These are phyloP conservation scores for Linum tenue DNA, from an alignment of 345 rosid genomes.

Conservation along the genomic window DNA sequence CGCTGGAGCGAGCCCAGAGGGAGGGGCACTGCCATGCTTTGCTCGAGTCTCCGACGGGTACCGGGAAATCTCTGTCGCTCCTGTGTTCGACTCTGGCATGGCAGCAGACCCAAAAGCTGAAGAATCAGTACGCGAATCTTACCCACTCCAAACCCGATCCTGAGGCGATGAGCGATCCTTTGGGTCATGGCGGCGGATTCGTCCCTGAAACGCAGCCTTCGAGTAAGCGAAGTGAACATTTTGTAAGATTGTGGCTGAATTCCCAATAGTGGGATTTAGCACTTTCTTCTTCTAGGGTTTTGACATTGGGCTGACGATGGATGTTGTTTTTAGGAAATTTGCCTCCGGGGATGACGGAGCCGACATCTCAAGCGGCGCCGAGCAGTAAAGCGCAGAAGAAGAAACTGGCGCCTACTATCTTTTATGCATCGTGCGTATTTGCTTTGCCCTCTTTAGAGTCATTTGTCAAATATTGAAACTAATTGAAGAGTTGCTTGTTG, in stretches of 20 bases:
- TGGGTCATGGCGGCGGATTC: conserved; percentile 80
- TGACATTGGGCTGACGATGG: neutral
- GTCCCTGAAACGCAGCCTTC: conserved; percentile 71
- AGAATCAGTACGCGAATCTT: conserved; percentile 29
- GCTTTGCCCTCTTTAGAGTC: neutral
- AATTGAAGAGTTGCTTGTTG: conserved; percentile 6
- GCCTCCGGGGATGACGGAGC: conserved; percentile 25
- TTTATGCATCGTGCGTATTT: conserved; percentile 65
- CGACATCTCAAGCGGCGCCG: conserved; percentile 22
- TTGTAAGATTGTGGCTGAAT: neutral
- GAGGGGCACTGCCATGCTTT: conserved; percentile 84
- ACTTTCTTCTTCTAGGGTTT: neutral
- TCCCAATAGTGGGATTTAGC: neutral
- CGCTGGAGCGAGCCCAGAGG: conserved; percentile 79
- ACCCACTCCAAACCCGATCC: conserved; percentile 49
- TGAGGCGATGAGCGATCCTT: conserved; percentile 68
- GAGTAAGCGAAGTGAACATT: conserved; percentile 27
- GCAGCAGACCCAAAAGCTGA: conserved; percentile 53
- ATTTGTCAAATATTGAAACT: neutral
- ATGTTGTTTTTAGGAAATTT: conserved; percentile 25
- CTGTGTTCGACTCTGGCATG: conserved; percentile 90
- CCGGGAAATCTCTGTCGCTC: conserved; percentile 93
- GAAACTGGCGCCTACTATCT: conserved; percentile 48
- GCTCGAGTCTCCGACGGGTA: conserved; percentile 96
- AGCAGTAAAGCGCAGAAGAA: conserved; percentile 43